Conservation (phyloP, 345 rosid species). For the Eucalyptus sp. region DNA sequence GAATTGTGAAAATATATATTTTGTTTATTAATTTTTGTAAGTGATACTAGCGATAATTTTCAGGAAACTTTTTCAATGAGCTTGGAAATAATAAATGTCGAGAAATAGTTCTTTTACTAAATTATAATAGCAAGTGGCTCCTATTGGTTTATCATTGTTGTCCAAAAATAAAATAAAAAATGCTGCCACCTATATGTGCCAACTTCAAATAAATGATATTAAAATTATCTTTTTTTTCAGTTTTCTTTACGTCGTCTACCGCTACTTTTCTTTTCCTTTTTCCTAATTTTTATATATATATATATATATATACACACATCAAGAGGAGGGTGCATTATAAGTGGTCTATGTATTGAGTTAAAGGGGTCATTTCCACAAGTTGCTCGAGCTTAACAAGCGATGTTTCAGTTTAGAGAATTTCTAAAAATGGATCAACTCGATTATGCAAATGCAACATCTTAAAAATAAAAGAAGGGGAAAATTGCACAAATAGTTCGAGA, state of each 20-base stretch:
- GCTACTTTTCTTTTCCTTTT: not conserved
- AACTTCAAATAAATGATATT: not conserved
- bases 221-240: not conserved
- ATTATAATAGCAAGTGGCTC: not conserved
- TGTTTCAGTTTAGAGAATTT: not conserved
- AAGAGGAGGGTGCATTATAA: not conserved
- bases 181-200: not conserved
- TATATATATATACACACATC: not conserved
- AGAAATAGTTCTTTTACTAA: not conserved
- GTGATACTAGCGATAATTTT: accelerated
- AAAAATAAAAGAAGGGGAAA: not conserved
- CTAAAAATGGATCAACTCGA: not conserved
- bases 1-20: not conserved
- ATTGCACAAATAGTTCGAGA: accelerated
- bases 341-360: not conserved
- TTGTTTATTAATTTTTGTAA: not conserved
- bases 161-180: not conserved
- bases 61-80: too few species aligned
- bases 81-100: not conserved
- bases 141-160: not conserved
- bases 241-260: not conserved
- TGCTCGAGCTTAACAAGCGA: not conserved
- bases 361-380: not conserved
- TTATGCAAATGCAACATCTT: not conserved
- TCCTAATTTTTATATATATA: too few species aligned